Evolutionary conservation across 169 alveolate genomes (phyloP).

Genomic region (Eimeria mitis): DNA sequence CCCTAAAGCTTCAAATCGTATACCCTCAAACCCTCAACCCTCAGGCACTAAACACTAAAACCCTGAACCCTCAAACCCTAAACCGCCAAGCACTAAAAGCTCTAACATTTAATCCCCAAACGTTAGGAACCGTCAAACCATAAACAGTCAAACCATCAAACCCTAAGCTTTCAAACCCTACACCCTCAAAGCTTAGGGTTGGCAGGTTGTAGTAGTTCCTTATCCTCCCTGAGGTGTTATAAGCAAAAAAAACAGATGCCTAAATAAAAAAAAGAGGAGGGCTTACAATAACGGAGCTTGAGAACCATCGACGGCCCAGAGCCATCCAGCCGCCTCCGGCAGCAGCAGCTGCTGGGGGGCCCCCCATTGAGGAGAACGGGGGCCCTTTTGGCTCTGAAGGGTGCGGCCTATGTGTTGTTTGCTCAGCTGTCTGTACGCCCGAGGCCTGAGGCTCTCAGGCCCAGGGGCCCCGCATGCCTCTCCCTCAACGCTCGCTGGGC

Average conservation of each 20-base stretch:
- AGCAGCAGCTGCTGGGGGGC: not conserved
- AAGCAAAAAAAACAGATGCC: not conserved
- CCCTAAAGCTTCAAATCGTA: slow-evolving; percentile 23
- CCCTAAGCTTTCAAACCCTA: not conserved
- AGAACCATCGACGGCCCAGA: not conserved
- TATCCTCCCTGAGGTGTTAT: not conserved
- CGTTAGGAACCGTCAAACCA: too few relatives aligned
- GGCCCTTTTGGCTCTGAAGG: not conserved
- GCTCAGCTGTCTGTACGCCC: not conserved
- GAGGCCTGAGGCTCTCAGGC: not conserved
- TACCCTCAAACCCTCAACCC: not conserved
- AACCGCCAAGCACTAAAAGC: not conserved
- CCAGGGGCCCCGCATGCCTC: not conserved
- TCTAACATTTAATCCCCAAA: slow-evolving; percentile 14
- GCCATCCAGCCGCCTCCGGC: not conserved
- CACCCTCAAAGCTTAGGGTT: not conserved
- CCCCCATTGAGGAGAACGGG: not conserved
- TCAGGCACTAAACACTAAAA: not conserved
- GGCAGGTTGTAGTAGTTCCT: not conserved
- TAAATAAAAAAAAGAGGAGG: not conserved
- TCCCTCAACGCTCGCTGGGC: not conserved
- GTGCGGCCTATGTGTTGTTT: not conserved
- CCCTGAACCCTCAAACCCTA: not conserved
- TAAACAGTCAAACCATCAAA: not conserved
- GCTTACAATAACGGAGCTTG: slow-evolving; percentile 21